phyloP scores from a whole-genome alignment of 129 eudicot species.

The Flaveria brownii region DNA sequence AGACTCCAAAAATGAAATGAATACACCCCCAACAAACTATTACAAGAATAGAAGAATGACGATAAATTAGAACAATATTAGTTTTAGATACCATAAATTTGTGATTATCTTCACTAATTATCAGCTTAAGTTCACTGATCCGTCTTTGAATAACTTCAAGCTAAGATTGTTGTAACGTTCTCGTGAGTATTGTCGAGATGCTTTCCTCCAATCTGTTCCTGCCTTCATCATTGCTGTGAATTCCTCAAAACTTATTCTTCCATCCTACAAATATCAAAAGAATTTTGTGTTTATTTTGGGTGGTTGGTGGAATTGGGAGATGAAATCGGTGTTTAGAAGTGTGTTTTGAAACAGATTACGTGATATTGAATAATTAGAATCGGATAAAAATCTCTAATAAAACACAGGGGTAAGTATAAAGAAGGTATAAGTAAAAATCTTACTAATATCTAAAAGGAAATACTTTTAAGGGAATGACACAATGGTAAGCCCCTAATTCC shows the following conservation, averaged over 20 bases:
- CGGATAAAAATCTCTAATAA: not conserved
- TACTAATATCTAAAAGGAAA: not conserved
- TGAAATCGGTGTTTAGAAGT: not conserved
- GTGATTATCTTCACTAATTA: conserved; percentile 10
- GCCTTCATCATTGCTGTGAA: conserved; percentile 22
- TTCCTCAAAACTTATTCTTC: conserved; percentile 19
- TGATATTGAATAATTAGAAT: not conserved
- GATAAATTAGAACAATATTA: not conserved
- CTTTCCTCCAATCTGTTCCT: conserved; percentile 25
- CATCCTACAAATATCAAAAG: not conserved
- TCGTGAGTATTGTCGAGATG: conserved; percentile 23
- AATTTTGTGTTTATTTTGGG: not conserved
- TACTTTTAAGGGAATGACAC: not conserved
- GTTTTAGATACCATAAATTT: not conserved
- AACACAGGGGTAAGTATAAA: not conserved
- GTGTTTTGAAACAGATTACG: not conserved
- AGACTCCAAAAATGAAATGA: conserved; percentile 37
- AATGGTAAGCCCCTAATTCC: not conserved
- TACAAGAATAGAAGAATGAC: conserved; percentile 1
- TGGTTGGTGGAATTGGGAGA: not conserved
- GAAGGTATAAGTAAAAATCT: not conserved
- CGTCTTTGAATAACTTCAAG: conserved; percentile 24
- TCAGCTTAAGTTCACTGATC: conserved; percentile 10
- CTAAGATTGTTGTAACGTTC: conserved; percentile 24
- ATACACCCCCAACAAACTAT: conserved; percentile 23